phyloP scores from a whole-genome alignment of 2,329 filamentous ascomycete species.

The Alternaria solani region DNA sequence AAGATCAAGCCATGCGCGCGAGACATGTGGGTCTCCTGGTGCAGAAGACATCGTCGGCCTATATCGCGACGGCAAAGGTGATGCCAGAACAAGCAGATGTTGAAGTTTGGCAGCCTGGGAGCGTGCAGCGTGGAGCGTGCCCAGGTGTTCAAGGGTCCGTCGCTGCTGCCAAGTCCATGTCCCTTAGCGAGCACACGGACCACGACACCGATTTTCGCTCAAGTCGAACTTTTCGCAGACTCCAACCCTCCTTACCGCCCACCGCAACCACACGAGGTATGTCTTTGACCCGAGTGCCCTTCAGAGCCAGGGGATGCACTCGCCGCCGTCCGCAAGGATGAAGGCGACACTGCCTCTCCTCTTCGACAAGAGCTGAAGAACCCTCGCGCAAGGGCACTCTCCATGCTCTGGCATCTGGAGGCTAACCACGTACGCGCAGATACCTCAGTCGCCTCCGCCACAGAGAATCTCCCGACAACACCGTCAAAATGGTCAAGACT shows the following conservation, averaged over 20 bases:
- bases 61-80: neutral
- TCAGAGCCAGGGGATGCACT: conserved; percentile 61
- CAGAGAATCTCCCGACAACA: conserved; percentile 79
- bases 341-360: conserved; percentile 58
- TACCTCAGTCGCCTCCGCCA: conserved; percentile 69
- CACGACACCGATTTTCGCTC: conserved; percentile 30
- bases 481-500: conserved; percentile 97
- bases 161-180: conserved; percentile 22
- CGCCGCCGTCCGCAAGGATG: conserved; percentile 40
- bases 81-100: neutral
- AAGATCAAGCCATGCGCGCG: neutral
- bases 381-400: conserved; percentile 72
- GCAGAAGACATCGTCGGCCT: neutral
- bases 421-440: conserved; percentile 64
- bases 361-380: conserved; percentile 71
- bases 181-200: conserved; percentile 32
- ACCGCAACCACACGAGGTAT: conserved; percentile 49
- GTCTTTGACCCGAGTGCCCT: conserved; percentile 55
- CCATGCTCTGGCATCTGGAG: conserved; percentile 70
- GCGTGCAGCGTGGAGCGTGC: conserved; percentile 1
- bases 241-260: conserved; percentile 27
- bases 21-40: neutral
- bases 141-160: conserved; percentile 12
- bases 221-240: conserved; percentile 38
- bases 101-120: conserved; percentile 8